These are phyloP conservation scores for Pleurotus tuoliensis DNA, from an alignment of 768 basidiomycete species.

Conservation along the genomic window DNA sequence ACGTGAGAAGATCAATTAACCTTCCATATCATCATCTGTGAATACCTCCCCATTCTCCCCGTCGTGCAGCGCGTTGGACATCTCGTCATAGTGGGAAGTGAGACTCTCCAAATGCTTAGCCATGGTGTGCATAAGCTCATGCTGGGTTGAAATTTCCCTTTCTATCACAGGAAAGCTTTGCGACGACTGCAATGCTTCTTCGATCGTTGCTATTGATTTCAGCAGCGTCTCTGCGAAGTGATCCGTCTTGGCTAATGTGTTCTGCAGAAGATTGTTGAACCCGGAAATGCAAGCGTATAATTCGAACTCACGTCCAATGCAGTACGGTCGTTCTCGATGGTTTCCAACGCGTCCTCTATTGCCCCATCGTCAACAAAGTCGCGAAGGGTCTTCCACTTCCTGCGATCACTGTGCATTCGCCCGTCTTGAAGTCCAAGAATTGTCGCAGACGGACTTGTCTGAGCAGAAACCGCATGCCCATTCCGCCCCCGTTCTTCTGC, in stretches of 20 bases:
- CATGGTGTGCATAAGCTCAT: conserved; percentile 49
- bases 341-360: conserved; percentile 73
- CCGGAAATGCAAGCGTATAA: background rate
- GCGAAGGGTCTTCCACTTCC: conserved; percentile 75
- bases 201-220: conserved; percentile 52
- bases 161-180: conserved; percentile 38
- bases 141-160: conserved; percentile 49
- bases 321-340: conserved; percentile 65
- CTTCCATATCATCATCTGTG: conserved; percentile 64
- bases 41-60: conserved; percentile 67
- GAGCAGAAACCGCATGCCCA: conserved; percentile 10
- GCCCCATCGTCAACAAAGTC: conserved; percentile 85
- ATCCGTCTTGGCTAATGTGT: conserved; percentile 56
- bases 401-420: conserved; percentile 39
- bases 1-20: conserved; percentile 27
- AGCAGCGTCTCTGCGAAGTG: conserved; percentile 65
- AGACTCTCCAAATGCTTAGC: conserved; percentile 69
- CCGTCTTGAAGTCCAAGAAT: conserved; percentile 13
- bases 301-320: conserved; percentile 56
- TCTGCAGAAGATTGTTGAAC: conserved; percentile 32
- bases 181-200: conserved; percentile 42
- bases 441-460: conserved; percentile 41
- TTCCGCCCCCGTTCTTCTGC: conserved; percentile 10
- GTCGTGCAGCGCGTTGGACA: conserved; percentile 64
- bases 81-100: conserved; percentile 72